Evolutionary conservation across 345 rosid genomes (phyloP), one percentile per base, ranked within the genome.

Genomic region (Arabis hirsuta): DNA sequence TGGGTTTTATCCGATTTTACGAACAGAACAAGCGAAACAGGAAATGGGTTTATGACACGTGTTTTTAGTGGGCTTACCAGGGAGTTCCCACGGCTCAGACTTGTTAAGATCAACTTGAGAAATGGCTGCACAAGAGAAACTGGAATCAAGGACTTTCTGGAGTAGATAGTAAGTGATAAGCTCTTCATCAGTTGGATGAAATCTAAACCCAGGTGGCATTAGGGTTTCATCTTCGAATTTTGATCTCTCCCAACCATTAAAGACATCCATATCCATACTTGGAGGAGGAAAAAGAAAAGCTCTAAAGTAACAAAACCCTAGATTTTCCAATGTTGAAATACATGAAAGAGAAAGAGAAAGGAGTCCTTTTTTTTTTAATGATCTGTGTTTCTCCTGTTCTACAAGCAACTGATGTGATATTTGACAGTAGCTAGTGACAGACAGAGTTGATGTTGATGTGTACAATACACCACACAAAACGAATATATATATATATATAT

Each of bases 61-160:
- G 43, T 29, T 13, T 13, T 29, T 0, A 29, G 39, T 7, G 47
- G 26, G 12, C 12, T 73, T 85, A 90, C 97, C 90, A 16, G 98
- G 98, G 71, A 93, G 96, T 60, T 93, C 96, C 98, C 98, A 93
- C 2, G 98, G 98, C 81, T 93, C 97, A 39, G 92, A 93, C 78
- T 90, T 93, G 90, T 93, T 90, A 51, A 93, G 97, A 64, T 93
- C 96, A 47, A 89, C 97, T 65, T 90, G 92, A 12, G 97, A 89
- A 53, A 93, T 86, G 48, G 97, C 97, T 1, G 88, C 77, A 27
- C 92, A 87, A 1, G 90, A 56, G 85, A 93, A 93, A 70, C 51
- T 81, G 64, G 88, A 72, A 67, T 93, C 96, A 7, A 87, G 84
- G 55, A 93, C 97, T 53, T 93, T 93, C 83, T 81, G 85, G 27